Evolutionary conservation across 108 stramenopile species (phyloP).

Genomic region (Nitzschia palea): DNA sequence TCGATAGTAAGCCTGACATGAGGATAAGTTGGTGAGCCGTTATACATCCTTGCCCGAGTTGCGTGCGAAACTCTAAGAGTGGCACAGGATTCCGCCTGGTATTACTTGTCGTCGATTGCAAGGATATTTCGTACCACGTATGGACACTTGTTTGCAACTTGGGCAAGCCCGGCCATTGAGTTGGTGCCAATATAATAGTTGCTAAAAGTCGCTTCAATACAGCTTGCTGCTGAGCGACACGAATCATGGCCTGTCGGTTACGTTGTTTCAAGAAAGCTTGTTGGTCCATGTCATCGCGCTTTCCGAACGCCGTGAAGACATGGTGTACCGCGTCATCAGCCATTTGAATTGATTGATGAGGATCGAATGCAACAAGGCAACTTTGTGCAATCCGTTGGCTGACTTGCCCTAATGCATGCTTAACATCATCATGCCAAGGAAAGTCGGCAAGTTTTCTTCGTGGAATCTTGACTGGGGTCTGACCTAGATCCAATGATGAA

Average conservation of each 20-base stretch:
- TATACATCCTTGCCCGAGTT: conserved; percentile 28
- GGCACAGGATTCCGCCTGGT: conserved; percentile 15
- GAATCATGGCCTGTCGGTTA: conserved; percentile 21
- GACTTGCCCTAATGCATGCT: conserved; percentile 20
- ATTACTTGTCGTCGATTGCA: conserved; percentile 23
- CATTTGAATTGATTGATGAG: conserved; percentile 15
- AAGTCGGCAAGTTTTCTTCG: conserved; percentile 17
- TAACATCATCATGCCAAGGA: conserved; percentile 29
- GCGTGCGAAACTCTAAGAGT: conserved; percentile 21
- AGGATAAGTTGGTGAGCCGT: conserved; percentile 22
- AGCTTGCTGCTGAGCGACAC: conserved; percentile 26
- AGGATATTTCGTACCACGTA: conserved; percentile 23
- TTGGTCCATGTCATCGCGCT: conserved; percentile 20
- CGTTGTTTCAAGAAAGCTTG: conserved; percentile 19
- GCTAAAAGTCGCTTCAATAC: conserved; percentile 14
- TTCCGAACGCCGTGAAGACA: conserved; percentile 15
- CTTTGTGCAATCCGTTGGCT: conserved; percentile 5
- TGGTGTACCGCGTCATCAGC: conserved; percentile 23
- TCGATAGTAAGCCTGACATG: conserved; percentile 14
- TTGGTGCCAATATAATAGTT: conserved; percentile 14
- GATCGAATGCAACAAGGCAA: conserved; percentile 24
- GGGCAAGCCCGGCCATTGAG: conserved; percentile 10
- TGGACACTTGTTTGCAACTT: neutral
- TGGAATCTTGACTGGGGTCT: conserved; percentile 16
- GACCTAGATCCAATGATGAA: conserved; percentile 11